A percentile compares a stretch with the other conserved stretches of the same genome.
Conservation (phyloP, 2,329 filamentous ascomycete genomes). For the Neocatenulostroma microsporum region DNA sequence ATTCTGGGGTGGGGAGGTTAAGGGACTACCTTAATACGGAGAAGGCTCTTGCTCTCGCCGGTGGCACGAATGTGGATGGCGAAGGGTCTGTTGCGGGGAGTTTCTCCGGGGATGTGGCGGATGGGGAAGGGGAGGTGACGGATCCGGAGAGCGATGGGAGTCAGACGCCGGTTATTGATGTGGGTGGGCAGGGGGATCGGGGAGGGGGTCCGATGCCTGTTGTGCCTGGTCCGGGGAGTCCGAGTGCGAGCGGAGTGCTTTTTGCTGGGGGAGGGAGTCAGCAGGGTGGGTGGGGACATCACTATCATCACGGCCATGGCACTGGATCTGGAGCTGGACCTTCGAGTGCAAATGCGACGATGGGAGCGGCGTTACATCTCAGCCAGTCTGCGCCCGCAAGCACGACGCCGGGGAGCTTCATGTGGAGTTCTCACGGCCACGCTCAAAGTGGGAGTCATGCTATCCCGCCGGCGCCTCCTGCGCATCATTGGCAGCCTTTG, state of each 20-base stretch:
- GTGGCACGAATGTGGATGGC: conserved; percentile 19
- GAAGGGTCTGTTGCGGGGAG: conserved; percentile 23
- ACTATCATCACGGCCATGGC: no score
- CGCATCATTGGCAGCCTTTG: no score
- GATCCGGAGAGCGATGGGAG: conserved; percentile 22
- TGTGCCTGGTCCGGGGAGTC: conserved; percentile 16
- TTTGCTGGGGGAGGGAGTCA: conserved; percentile 11
- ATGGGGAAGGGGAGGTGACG: conserved; percentile 24
- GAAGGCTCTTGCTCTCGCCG: conserved; percentile 14
- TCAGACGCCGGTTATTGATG: conserved; percentile 23
- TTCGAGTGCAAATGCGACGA: no score
- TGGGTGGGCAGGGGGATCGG: conserved; percentile 21
- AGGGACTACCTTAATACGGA: conserved; percentile 65
- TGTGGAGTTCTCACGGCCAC: no score
- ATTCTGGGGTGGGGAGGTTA: conserved; percentile 68
- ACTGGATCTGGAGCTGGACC: no score
- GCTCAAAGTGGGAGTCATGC: no score
- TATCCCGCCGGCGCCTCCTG: no score
- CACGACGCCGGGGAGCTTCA: no score
- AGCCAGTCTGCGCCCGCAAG: conserved; percentile 24
- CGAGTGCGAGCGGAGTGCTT: conserved; percentile 9
- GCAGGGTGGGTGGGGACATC: no score
- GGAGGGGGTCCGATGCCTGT: conserved; percentile 21
- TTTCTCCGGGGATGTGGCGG: conserved; percentile 16
- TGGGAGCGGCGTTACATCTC: no score